Conservation (phyloP, 176 grass and related monocot genomes). For the Lolium rigidum region DNA sequence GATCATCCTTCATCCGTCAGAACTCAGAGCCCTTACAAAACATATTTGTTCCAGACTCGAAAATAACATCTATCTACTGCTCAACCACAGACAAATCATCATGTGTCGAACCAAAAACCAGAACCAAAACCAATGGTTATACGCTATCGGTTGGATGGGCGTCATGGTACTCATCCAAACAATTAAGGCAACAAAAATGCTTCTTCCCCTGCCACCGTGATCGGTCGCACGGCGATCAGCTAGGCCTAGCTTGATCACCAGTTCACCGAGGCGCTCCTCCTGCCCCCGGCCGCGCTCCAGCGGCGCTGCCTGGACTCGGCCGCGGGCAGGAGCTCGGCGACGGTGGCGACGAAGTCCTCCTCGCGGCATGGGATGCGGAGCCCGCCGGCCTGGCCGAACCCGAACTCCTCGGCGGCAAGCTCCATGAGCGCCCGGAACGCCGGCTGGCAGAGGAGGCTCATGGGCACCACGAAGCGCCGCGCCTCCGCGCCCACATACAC, state of each 20-base stretch:
- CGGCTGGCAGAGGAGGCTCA: constrained; percentile 49
- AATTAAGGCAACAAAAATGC: not conserved
- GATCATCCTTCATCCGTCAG: too few relatives aligned
- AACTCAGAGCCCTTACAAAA: too few relatives aligned
- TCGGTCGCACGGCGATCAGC: not conserved
- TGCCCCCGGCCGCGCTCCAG: not conserved
- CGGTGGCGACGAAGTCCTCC: constrained; percentile 54
- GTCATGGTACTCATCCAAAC: not conserved
- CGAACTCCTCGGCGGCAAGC: constrained; percentile 70
- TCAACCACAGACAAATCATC: not conserved
- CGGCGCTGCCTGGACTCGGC: not conserved
- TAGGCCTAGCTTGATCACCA: not conserved
- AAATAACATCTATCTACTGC: not conserved
- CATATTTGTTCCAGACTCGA: not conserved
- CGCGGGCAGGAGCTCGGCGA: constrained; percentile 28
- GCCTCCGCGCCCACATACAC: constrained; percentile 67
- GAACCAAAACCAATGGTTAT: not conserved
- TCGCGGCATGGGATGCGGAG: constrained; percentile 60
- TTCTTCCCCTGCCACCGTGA: not conserved
- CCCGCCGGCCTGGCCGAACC: constrained; percentile 54
- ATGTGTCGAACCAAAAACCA: not conserved
- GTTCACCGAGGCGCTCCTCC: not conserved
- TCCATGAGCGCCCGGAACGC: constrained; percentile 63
- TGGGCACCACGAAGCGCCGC: constrained; percentile 65
- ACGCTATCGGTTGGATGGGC: not conserved